phyloP scores from a whole-genome alignment of 1,284 basidiomycete genomes.

The Amylostereum areolatum region DNA sequence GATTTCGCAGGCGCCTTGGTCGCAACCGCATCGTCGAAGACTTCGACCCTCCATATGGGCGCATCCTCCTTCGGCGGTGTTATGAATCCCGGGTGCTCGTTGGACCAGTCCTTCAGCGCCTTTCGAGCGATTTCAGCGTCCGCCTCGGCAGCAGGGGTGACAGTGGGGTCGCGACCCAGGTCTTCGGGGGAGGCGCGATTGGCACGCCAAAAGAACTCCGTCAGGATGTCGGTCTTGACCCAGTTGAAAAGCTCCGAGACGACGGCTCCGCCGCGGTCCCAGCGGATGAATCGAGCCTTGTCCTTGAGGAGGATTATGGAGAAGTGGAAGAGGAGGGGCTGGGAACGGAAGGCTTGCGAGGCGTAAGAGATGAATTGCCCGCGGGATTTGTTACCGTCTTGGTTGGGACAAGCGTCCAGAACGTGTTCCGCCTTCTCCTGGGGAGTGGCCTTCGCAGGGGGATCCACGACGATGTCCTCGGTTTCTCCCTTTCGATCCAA shows the following conservation, averaged over 20 bases:
- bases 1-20: not conserved
- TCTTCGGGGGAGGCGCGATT: too few species aligned
- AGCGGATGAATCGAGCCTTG: slow-evolving; percentile 5
- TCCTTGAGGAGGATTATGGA: not conserved
- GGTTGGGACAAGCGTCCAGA: too few species aligned
- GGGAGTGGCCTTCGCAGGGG: not conserved
- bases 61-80: not conserved
- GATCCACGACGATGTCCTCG: not conserved
- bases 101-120: not conserved
- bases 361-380: not conserved
- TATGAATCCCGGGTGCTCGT: not conserved
- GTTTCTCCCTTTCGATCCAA: not conserved
- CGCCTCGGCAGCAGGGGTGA: not conserved
- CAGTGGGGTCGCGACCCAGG: not conserved
- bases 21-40: not conserved
- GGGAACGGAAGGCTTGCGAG: not conserved
- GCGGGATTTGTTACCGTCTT: not conserved
- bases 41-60: not conserved
- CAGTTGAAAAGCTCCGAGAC: slow-evolving; percentile 1
- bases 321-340: slow-evolving; percentile 3
- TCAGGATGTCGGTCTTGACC: not conserved
- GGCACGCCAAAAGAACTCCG: slow-evolving; percentile 1
- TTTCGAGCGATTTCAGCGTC: not conserved
- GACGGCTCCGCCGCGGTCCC: slow-evolving; percentile 4
- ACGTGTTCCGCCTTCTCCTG: not conserved